A percentile compares a stretch with the other conserved stretches of the same genome.
Conservation (phyloP, 164 flowering plant genomes). For the Kalanchoe fedtschenkoi region DNA sequence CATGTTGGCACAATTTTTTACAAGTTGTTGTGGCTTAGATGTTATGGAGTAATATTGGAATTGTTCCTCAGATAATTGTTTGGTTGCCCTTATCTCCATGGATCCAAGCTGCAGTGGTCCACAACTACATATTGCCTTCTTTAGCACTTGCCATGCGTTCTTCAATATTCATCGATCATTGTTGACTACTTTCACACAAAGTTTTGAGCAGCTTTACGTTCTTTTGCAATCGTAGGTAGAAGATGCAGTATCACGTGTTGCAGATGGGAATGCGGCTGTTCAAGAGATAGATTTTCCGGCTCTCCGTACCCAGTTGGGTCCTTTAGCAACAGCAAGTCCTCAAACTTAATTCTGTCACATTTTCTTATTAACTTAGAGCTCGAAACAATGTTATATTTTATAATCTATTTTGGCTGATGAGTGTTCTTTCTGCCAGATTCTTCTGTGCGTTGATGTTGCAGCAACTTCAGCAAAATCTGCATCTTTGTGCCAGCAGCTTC, state of each 20-base stretch:
- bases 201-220: not conserved
- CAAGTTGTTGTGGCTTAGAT: not conserved
- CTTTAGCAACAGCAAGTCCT: slow-evolving; percentile 67
- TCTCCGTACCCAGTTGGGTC: slow-evolving; percentile 78
- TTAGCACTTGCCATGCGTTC: too few relatives aligned
- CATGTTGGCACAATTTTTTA: not conserved
- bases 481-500: slow-evolving; percentile 59
- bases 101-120: not conserved
- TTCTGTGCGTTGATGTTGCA: slow-evolving; percentile 91
- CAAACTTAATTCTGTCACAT: not conserved
- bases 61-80: not conserved
- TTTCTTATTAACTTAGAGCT: not conserved
- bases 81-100: not conserved
- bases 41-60: not conserved
- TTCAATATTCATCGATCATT: too few relatives aligned
- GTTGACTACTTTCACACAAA: not conserved
- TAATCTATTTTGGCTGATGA: slow-evolving; percentile 5
- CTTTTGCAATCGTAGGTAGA: slow-evolving; percentile 43
- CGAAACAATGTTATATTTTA: not conserved
- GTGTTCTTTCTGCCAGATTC: slow-evolving; percentile 41
- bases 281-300: slow-evolving; percentile 75
- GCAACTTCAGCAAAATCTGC: slow-evolving; percentile 64
- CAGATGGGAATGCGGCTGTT: slow-evolving; percentile 49
- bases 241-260: slow-evolving; percentile 79
- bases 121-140: not conserved